Percentiles rank a stretch among this genome's conserved stretches.
Conservation (phyloP, 208 protist species). For the Leishmania amazonensis region DNA sequence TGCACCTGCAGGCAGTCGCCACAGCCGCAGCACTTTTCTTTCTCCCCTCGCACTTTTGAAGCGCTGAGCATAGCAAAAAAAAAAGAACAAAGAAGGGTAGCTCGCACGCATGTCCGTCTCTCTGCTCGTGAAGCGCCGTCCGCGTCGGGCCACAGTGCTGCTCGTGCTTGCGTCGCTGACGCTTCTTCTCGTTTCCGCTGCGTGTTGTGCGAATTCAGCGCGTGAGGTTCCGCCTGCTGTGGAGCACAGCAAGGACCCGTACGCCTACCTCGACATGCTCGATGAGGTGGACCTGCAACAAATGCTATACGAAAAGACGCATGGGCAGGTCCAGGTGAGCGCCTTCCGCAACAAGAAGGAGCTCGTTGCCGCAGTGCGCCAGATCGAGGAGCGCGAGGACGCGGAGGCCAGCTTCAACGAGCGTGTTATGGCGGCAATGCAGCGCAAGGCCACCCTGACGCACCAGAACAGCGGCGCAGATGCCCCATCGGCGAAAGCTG, state of each 20-base stretch:
- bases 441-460: constrained; percentile 21
- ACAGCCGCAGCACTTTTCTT: neutral
- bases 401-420: constrained; percentile 27
- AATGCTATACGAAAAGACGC: constrained; percentile 57
- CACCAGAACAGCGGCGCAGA: neutral
- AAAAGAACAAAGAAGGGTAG: neutral
- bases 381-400: constrained; percentile 48
- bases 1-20: neutral
- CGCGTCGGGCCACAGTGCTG: neutral
- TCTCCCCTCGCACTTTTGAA: constrained; percentile 3
- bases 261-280: constrained; percentile 57
- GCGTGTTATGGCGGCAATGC: constrained; percentile 27
- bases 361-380: constrained; percentile 41
- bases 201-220: neutral
- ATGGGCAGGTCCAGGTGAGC: constrained; percentile 22
- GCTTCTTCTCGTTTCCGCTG: neutral
- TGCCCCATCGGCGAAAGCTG: constrained; percentile 5
- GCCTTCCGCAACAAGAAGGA: constrained; percentile 31
- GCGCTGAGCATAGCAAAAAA: neutral
- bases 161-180: neutral
- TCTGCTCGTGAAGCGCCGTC: neutral
- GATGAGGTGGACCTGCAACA: constrained; percentile 47
- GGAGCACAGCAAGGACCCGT: constrained; percentile 22
- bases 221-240: neutral
- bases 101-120: neutral